These are phyloP conservation scores for Boletus coccyginus DNA, from an alignment of 768 basidiomycete species.

Conservation along the genomic window DNA sequence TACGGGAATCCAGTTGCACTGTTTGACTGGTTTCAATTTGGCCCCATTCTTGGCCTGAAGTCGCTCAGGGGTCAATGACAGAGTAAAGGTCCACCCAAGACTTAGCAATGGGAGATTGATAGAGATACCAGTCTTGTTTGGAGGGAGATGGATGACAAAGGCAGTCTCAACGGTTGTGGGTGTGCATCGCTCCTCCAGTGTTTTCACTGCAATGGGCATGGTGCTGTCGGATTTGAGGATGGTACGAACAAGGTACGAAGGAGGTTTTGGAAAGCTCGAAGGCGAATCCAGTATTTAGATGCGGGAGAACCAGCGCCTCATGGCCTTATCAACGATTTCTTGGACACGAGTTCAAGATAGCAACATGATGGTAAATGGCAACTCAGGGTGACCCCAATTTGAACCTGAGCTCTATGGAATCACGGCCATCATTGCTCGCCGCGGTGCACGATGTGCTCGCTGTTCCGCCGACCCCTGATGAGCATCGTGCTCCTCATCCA, in stretches of 20 bases:
- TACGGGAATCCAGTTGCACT: not conserved
- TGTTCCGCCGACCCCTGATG: slow-evolving; percentile 17
- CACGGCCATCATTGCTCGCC: slow-evolving; percentile 24
- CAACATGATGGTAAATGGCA: too few species aligned
- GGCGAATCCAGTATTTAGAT: not conserved
- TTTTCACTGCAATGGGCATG: not conserved
- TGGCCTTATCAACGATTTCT: slow-evolving; percentile 1
- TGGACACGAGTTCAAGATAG: too few species aligned
- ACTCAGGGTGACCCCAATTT: too few species aligned
- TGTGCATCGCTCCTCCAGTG: slow-evolving; percentile 16
- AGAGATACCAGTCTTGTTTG: not conserved
- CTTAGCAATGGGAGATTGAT: slow-evolving; percentile 10
- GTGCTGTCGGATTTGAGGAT: not conserved
- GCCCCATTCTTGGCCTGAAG: too few species aligned
- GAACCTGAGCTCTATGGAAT: not conserved
- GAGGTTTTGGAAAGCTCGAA: not conserved
- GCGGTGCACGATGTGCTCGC: slow-evolving; percentile 28
- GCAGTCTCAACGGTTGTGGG: slow-evolving; percentile 6
- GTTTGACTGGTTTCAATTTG: not conserved
- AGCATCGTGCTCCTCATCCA: slow-evolving; percentile 19
- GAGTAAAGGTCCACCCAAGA: slow-evolving; percentile 16
- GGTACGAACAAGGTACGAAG: too few species aligned
- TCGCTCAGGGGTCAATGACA: slow-evolving; percentile 5
- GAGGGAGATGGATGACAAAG: not conserved
- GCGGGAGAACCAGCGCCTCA: not conserved